phyloP scores from a whole-genome alignment of 1,284 basidiomycete species.

The Ceratobasidium sp. region DNA sequence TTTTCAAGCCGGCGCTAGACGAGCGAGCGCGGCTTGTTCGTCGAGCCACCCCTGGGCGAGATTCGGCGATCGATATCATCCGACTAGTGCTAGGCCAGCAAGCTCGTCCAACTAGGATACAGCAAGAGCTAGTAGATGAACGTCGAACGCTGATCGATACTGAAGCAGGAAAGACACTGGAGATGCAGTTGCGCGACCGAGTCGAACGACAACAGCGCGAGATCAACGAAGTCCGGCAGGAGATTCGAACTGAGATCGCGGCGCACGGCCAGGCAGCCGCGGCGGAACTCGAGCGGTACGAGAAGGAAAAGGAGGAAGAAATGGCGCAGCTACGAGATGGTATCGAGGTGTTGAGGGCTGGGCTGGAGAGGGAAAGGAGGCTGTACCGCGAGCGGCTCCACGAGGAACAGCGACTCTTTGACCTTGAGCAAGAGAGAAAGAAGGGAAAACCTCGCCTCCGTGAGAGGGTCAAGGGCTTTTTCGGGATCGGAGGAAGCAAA shows the following conservation, averaged over 20 bases:
- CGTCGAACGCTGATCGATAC: neutral
- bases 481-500: neutral
- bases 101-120: neutral
- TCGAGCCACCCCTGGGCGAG: slow-evolving; percentile 18
- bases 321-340: neutral
- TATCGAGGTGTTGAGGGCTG: slow-evolving; percentile 12
- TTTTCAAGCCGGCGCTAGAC: slow-evolving; percentile 53
- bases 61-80: slow-evolving; percentile 17
- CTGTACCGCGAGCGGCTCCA: slow-evolving; percentile 8
- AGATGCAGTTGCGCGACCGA: slow-evolving; percentile 18
- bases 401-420: slow-evolving; percentile 5
- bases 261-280: neutral
- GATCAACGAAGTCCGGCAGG: slow-evolving; percentile 19
- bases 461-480: slow-evolving; percentile 9
- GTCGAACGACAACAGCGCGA: slow-evolving; percentile 28
- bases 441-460: neutral
- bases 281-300: neutral
- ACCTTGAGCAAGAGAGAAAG: neutral
- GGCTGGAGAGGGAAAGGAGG: slow-evolving; percentile 14
- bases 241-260: slow-evolving; percentile 10
- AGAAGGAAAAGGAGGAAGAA: slow-evolving; percentile 24
- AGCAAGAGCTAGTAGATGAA: slow-evolving; percentile 22
- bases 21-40: slow-evolving; percentile 51
- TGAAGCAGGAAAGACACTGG: slow-evolving; percentile 16
- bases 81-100: slow-evolving; percentile 14